phyloP scores from a whole-genome alignment of 2,329 filamentous ascomycete species.

The Reticulascus tulasneorum region DNA sequence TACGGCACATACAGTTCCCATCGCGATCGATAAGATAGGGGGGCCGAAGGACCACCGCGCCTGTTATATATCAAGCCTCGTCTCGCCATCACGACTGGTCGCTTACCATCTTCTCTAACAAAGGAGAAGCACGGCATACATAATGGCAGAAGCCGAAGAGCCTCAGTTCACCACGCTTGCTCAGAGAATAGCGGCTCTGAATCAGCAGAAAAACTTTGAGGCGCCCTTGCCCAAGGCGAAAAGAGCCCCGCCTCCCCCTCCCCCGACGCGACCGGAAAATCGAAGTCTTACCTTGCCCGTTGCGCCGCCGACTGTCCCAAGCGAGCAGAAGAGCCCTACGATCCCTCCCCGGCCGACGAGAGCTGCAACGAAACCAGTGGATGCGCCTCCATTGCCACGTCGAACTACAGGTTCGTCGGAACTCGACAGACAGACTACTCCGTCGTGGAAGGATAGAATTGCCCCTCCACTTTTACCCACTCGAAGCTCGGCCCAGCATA shows the following conservation, averaged over 20 bases:
- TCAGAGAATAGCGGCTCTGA: constrained; percentile 61
- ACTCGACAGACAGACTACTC: constrained; percentile 17
- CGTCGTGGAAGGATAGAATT: constrained; percentile 21
- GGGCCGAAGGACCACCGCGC: too few relatives aligned
- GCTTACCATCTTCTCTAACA: too few relatives aligned
- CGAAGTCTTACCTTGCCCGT: constrained; percentile 32
- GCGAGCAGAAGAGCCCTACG: constrained; percentile 26
- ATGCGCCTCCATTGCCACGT: constrained; percentile 34
- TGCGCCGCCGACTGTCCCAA: constrained; percentile 20
- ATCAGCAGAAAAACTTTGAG: constrained; percentile 56
- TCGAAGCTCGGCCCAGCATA: constrained; percentile 31
- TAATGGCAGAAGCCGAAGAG: constrained; percentile 61
- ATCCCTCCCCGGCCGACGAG: constrained; percentile 34
- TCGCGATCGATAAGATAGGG: too few relatives aligned
- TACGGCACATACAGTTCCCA: too few relatives aligned
- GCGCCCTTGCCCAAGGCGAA: constrained; percentile 29
- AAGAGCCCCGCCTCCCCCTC: constrained; percentile 42
- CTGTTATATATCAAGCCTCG: too few relatives aligned
- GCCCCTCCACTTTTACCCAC: constrained; percentile 32
- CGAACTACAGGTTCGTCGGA: constrained; percentile 26
- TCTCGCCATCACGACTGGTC: too few relatives aligned
- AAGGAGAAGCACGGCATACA: too few relatives aligned
- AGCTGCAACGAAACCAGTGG: constrained; percentile 18
- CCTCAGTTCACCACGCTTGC: constrained; percentile 57
- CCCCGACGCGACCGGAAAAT: constrained; percentile 33